A percentile compares a stretch with the other conserved stretches of the same genome.
phyloP scores from a whole-genome alignment of 1,284 basidiomycete species.

The Ustilago cynodontis region DNA sequence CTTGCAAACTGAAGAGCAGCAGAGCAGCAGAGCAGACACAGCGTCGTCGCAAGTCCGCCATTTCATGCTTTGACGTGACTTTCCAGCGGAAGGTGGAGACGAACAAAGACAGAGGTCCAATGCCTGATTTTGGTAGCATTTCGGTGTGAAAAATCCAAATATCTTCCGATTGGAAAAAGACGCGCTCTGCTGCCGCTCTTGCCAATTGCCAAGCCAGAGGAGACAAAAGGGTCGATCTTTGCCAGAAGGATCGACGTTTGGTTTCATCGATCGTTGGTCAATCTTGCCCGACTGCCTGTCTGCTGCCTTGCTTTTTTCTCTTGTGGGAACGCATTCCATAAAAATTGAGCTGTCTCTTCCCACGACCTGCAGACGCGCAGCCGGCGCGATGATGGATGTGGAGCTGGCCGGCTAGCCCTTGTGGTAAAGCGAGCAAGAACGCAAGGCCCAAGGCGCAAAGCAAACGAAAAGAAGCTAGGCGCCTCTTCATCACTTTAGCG shows the following conservation, averaged over 20 bases:
- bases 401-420: neutral
- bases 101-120: neutral
- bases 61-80: conserved; percentile 10
- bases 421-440: conserved; percentile 1
- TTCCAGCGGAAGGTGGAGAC: neutral
- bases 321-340: too few relatives aligned
- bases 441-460: too few relatives aligned
- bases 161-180: conserved; percentile 1
- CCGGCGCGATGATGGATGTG: conserved; percentile 6
- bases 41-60: conserved; percentile 29
- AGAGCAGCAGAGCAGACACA: too few relatives aligned
- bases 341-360: conserved; percentile 27
- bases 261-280: conserved; percentile 31
- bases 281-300: neutral
- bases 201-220: conserved; percentile 2
- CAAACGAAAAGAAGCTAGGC: neutral
- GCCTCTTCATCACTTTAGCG: neutral
- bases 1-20: conserved; percentile 2
- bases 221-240: conserved; percentile 7
- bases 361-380: conserved; percentile 18
- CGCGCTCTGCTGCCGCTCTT: conserved; percentile 2
- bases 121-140: neutral
- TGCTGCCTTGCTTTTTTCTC: neutral
- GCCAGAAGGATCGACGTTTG: conserved; percentile 23
- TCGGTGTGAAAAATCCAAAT: conserved; percentile 7